These are phyloP conservation scores for Alloascoidea africana DNA, from an alignment of 805 yeast species.

Conservation along the genomic window DNA sequence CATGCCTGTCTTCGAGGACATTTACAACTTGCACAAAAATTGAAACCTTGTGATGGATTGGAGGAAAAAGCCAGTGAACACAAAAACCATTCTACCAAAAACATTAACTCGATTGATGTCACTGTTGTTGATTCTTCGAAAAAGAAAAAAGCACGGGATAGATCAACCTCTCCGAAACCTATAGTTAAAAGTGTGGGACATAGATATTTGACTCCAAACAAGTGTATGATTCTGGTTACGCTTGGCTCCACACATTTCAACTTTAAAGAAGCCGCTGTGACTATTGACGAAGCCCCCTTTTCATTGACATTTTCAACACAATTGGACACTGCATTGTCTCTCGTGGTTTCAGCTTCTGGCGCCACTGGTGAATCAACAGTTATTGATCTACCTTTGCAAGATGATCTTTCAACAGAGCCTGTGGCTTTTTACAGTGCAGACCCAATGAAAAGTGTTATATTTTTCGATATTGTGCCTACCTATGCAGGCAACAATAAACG, in stretches of 20 bases:
- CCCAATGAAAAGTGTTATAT: slow-evolving; percentile 39
- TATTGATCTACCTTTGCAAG: slow-evolving; percentile 74
- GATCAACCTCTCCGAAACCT: slow-evolving; percentile 14
- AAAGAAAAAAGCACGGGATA: background rate
- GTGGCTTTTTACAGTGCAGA: slow-evolving; percentile 47
- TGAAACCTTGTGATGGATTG: slow-evolving; percentile 16
- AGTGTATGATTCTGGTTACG: slow-evolving; percentile 64
- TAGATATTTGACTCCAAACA: slow-evolving; percentile 44
- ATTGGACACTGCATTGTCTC: slow-evolving; percentile 74
- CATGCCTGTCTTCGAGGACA: slow-evolving; percentile 91
- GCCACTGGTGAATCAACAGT: slow-evolving; percentile 37
- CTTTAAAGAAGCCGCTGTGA: slow-evolving; percentile 39
- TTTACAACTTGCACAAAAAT: slow-evolving; percentile 44
- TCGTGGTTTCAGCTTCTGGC: slow-evolving; percentile 37
- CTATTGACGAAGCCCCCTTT: slow-evolving; percentile 58
- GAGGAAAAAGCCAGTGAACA: background rate
- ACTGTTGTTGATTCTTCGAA: slow-evolving; percentile 6
- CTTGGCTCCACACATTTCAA: slow-evolving; percentile 78
- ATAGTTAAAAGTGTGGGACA: slow-evolving; percentile 83
- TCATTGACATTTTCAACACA: slow-evolving; percentile 69
- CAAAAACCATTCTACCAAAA: background rate
- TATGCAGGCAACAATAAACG: slow-evolving; percentile 29
- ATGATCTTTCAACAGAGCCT: slow-evolving; percentile 45
- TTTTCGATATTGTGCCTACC: slow-evolving; percentile 84
- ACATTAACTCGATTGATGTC: slow-evolving; percentile 3